Percentiles rank a stretch among this genome's conserved stretches.
Evolutionary conservation across 1,139 yeast species (phyloP).

Genomic region (Suhomyces wounanorum): DNA sequence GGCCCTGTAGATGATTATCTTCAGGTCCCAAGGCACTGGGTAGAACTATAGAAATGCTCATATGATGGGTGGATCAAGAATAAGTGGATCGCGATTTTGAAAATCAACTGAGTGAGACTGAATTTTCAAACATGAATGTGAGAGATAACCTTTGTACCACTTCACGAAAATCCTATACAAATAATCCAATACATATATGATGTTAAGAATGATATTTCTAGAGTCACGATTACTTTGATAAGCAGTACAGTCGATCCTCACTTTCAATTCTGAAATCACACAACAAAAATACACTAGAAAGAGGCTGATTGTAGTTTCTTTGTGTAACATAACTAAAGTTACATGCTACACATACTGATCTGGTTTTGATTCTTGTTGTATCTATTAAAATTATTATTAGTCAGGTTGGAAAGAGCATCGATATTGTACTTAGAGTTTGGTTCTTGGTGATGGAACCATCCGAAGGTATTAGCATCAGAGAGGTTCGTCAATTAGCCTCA

Average conservation of each 20-base stretch:
- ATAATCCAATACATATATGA: background rate
- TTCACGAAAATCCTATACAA: background rate
- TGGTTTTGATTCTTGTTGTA: too few species aligned
- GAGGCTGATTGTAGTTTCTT: background rate
- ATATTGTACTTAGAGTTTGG: background rate
- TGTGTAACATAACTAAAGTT: background rate
- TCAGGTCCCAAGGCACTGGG: slow-evolving; percentile 10
- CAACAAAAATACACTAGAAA: background rate
- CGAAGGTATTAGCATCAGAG: too few species aligned
- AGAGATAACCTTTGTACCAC: background rate
- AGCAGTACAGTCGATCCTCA: too few species aligned
- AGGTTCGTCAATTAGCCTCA: too few species aligned
- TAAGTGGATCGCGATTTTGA: background rate
- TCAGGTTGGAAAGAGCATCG: too few species aligned
- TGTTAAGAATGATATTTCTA: background rate
- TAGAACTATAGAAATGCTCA: slow-evolving; percentile 18
- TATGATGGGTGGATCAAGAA: slow-evolving; percentile 5
- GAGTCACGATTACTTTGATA: too few species aligned
- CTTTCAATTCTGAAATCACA: too few species aligned
- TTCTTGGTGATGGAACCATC: too few species aligned
- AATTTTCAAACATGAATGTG: background rate
- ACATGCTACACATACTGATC: too few species aligned
- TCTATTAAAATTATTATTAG: too few species aligned
- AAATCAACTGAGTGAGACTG: background rate
- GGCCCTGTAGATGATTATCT: background rate